Base-by-base conservation (phyloP, 176 grass and related monocot genomes). In the Phoenix roebelenii region DNA sequence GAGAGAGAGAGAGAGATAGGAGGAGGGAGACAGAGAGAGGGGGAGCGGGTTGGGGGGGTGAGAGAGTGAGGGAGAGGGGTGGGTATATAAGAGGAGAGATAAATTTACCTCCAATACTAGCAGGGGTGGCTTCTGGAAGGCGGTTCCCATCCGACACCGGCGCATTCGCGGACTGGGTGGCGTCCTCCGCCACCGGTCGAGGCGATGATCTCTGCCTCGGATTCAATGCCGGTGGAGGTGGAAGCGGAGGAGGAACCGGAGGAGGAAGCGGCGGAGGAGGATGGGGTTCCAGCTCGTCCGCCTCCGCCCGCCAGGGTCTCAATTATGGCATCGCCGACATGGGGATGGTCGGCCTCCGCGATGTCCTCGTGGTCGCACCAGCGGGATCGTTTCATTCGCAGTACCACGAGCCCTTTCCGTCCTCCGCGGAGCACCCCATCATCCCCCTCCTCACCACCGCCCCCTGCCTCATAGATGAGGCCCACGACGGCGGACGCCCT, bases 81-180 rank as follows among this genome's bases (percentile, higher is more conserved):
- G 49, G 22, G 28, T 67, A 63, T 39, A 55, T 39, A 44, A 68
- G 1, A 18, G 52, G 35, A 52, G 16, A 2, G 24, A n/a, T 7
- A 26, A 49, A 51, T 35, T 53, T 50, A 28, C 65, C 22, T 17
- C 15, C 0, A 57, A 62, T 22, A 73, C 74, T 65, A 71, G 81
- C 76, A 77, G 84, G 79, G 80, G 85, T 85, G 94, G 94, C 88
- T 99, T 93, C 94, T 17, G 94, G 78, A 18, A 70, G 87, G 73
- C 77, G 93, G 60, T 83, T 88, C 84, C 73, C 79, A 57, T 88
- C 87, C n/a, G 84, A 92, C 70, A 74, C 84, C 68, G 85, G 81
- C 63, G 93, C 81, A 16, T 83, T 92, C 69, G 84, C 93, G 32
- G 84, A 80, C 68, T 92, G 93, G 87, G 74, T 76, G 58, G 76